A percentile compares a stretch with the other conserved stretches of the same genome.
These are phyloP conservation scores for Termitomyces sp. DNA, from an alignment of 768 basidiomycete genomes.

Conservation along the genomic window DNA sequence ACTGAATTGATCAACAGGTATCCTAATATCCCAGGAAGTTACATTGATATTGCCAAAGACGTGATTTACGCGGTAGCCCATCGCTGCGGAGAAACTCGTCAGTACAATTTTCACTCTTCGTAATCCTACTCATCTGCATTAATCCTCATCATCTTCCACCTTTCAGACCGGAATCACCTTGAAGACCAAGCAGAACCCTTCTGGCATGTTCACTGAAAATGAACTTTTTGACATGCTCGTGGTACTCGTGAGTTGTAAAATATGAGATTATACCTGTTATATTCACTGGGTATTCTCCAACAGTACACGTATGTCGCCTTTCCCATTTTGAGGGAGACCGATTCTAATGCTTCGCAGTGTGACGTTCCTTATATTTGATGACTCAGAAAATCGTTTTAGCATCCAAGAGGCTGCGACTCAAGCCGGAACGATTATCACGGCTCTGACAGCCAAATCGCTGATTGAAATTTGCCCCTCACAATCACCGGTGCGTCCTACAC, in stretches of 20 bases:
- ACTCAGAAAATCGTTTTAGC: constrained; percentile 30
- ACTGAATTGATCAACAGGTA: background rate
- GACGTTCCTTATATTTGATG: constrained; percentile 24
- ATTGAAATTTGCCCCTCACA: constrained; percentile 19
- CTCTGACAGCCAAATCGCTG: constrained; percentile 29
- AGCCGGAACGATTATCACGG: constrained; percentile 26
- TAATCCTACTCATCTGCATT: no score
- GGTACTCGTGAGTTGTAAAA: constrained; percentile 22
- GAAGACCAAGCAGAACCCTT: constrained; percentile 43
- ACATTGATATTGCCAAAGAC: constrained; percentile 5
- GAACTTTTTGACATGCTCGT: constrained; percentile 44
- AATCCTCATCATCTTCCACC: no score
- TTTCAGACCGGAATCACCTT: constrained; percentile 37
- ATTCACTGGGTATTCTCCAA: background rate
- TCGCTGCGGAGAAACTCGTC: constrained; percentile 3
- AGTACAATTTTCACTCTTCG: background rate
- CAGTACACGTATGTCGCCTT: constrained; percentile 8
- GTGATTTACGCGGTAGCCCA: constrained; percentile 1
- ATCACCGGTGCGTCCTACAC: constrained; percentile 22
- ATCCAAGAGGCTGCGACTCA: constrained; percentile 24
- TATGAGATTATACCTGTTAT: background rate
- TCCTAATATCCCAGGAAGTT: background rate
- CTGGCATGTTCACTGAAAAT: constrained; percentile 41
- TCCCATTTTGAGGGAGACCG: background rate
- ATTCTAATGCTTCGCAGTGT: constrained; percentile 5